Evolutionary conservation across 768 basidiomycete genomes (phyloP), one percentile per base, ranked within the genome.

Genomic region (Podaxis carcinomalis): DNA sequence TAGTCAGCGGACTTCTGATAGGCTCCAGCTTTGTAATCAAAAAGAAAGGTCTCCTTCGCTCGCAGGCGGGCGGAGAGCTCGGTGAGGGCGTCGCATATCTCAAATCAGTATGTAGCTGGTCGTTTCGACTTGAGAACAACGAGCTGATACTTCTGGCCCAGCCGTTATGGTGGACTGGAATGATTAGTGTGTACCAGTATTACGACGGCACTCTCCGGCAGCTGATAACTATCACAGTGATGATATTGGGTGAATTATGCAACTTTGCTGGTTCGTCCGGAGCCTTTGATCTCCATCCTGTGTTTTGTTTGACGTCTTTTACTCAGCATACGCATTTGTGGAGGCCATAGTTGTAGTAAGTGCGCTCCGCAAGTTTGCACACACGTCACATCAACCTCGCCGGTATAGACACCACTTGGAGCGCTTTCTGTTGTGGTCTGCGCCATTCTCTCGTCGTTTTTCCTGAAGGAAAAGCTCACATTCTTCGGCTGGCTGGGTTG

Each of bases 401-500:
- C 39, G 21, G 10, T 25, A 59, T 64, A 90, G 87, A 98, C 96
- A 40, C 97, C 96, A 2, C 84, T 99, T 67, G 96, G 96, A 44
- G 95, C 96, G 6, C 83, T 99, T 57, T 95, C 94, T 19, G 97
- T 99, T 66, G 97, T 99, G 65, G 81, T 98, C 64, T 96, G 89
- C 72, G 95, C 95, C 53, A 90, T 96, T 36, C 77, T 98, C 16
- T 95, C 95, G 5, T 95, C 93, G 32, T 79, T 96, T 65, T 92
- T 98, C 77, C 88, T 99, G 67, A 87, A 95, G 51, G 96, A 98
- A 73, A 92, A 81, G 57, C 83, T 99, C 47, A 91, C 88, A 37
- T 93, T 98, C 74, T 98, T 99, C 70, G 96, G 97, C 52, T 98
- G 95, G 95, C 80, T 98, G 63, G 96, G 95, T 19, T 97, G 95